Conservation (phyloP, 1,284 basidiomycete genomes). For the Cutaneotrichosporon arboriforme region DNA sequence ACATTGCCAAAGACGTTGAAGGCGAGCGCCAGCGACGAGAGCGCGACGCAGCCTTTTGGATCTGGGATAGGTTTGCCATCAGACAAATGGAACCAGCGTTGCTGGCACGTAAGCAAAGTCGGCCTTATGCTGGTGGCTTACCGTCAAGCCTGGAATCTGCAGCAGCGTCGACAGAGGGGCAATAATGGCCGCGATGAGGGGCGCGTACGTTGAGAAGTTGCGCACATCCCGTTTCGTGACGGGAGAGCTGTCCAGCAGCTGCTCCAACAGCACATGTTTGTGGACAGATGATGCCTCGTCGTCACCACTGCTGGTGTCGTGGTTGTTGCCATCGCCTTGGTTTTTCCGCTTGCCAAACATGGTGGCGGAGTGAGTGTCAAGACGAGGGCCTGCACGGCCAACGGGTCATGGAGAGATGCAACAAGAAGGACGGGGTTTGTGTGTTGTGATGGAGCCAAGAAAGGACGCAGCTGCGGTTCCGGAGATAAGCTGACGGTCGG, state of each 20-base stretch:
- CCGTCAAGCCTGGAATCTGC: slow-evolving; percentile 50
- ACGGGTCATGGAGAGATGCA: too few species aligned
- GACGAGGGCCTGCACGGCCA: too few species aligned
- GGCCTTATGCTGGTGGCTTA: slow-evolving; percentile 17
- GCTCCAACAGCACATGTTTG: too few species aligned
- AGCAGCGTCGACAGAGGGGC: slow-evolving; percentile 49
- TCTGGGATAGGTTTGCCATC: slow-evolving; percentile 35
- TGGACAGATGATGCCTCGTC: too few species aligned
- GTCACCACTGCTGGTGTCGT: too few species aligned
- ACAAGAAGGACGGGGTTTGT: too few species aligned
- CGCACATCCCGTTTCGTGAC: background rate
- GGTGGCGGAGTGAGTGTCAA: too few species aligned
- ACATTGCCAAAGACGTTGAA: slow-evolving; percentile 50
- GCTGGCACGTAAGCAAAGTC: slow-evolving; percentile 16
- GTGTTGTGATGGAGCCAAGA: too few species aligned
- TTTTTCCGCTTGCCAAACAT: too few species aligned
- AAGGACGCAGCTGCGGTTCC: too few species aligned
- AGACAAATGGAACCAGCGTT: slow-evolving; percentile 43
- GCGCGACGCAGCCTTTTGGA: slow-evolving; percentile 36
- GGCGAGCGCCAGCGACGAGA: slow-evolving; percentile 47
- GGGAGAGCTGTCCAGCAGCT: background rate
- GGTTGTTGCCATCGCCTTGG: too few species aligned
- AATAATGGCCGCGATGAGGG: slow-evolving; percentile 46
- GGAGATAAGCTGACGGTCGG: too few species aligned
- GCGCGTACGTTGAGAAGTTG: slow-evolving; percentile 32